Percentiles rank a stretch among this genome's conserved stretches.
Conservation (phyloP, 2,329 filamentous ascomycete species). For the Diaporthe humulicola region DNA sequence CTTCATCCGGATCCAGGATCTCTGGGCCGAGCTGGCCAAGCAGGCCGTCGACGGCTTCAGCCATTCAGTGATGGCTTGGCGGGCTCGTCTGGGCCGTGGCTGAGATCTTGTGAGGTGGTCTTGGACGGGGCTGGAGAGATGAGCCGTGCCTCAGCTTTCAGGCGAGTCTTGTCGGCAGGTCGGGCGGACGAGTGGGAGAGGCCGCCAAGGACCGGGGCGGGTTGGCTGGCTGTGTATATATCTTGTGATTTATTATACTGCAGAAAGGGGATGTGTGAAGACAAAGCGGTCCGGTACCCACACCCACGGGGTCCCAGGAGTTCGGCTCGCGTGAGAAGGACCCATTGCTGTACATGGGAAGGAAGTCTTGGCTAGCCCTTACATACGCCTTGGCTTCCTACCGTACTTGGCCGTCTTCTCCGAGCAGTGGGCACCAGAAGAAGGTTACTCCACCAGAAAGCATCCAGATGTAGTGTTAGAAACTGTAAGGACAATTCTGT, state of each 20-base stretch:
- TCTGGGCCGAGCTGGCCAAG: constrained; percentile 55
- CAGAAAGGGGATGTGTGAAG: not conserved
- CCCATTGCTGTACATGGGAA: constrained; percentile 2
- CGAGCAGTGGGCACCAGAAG: not conserved
- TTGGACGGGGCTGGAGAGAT: constrained; percentile 8
- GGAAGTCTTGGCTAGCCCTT: constrained; percentile 1
- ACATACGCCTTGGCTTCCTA: not conserved
- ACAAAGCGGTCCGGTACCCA: not conserved
- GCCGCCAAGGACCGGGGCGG: constrained; percentile 2
- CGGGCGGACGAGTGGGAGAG: not conserved
- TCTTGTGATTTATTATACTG: not conserved
- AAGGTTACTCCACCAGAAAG: not conserved
- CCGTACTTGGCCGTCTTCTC: constrained; percentile 1
- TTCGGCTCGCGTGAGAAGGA: constrained; percentile 21
- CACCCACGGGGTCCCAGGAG: constrained; percentile 17
- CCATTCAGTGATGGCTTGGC: constrained; percentile 34
- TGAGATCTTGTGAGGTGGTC: constrained; percentile 24
- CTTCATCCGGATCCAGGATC: constrained; percentile 64
- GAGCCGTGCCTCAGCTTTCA: constrained; percentile 22
- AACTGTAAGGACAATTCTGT: not conserved
- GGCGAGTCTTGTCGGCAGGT: not conserved
- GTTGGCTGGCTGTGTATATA: not conserved
- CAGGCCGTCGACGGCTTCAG: constrained; percentile 42
- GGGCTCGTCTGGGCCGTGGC: constrained; percentile 20
- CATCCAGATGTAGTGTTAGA: not conserved